Percentiles rank a stretch among this genome's conserved stretches.
Evolutionary conservation across 2,329 filamentous ascomycete species (phyloP).

Genomic region (Colletotrichum sidae): DNA sequence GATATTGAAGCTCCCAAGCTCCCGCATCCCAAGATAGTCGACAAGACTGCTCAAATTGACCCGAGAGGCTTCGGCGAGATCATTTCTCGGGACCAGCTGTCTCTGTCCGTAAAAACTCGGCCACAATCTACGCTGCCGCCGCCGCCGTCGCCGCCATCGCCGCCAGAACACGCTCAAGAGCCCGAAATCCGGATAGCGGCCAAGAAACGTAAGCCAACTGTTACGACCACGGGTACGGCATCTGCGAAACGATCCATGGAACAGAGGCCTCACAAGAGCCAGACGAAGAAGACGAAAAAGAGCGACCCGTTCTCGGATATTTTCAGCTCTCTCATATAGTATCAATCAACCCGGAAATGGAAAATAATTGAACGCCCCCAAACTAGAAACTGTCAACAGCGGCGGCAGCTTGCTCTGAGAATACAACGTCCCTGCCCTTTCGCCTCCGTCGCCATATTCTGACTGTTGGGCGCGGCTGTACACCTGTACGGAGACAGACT

Average conservation of each 20-base stretch:
- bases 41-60: no score
- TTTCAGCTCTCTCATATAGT: conserved; percentile 70
- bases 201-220: conserved; percentile 20
- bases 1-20: no score
- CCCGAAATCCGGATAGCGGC: no score
- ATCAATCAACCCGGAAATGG: neutral
- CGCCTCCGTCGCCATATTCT: conserved; percentile 33
- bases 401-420: conserved; percentile 35
- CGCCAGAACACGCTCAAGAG: no score
- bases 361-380: neutral
- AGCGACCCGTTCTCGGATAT: conserved; percentile 79
- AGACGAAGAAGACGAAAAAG: conserved; percentile 58
- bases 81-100: conserved; percentile 43
- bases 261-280: conserved; percentile 46
- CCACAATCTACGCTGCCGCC: no score
- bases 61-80: conserved; percentile 43
- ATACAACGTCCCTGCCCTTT: conserved; percentile 31
- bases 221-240: neutral
- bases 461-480: conserved; percentile 13
- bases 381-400: conserved; percentile 36
- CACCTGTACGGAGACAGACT: no score
- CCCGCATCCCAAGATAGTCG: no score
- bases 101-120: neutral
- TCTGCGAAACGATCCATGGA: conserved; percentile 1
- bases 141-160: no score